phyloP scores from a whole-genome alignment of 2,329 filamentous ascomycete genomes.

The Ciborinia camelliae region DNA sequence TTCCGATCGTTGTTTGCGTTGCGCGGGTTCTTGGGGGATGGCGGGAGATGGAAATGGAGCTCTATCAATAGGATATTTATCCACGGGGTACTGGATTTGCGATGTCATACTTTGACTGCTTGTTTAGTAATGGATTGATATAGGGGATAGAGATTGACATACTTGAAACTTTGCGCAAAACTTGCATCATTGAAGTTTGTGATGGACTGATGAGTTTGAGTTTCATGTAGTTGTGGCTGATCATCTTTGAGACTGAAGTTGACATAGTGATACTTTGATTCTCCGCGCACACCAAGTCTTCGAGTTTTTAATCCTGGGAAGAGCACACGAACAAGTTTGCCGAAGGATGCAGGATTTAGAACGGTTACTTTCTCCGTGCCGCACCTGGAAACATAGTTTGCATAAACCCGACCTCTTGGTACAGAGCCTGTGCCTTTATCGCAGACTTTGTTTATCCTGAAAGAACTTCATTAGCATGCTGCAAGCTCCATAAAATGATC shows the following conservation, averaged over 20 bases:
- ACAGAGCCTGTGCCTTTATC: conserved; percentile 78
- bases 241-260: conserved; percentile 62
- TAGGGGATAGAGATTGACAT: conserved; percentile 30
- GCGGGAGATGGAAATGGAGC: conserved; percentile 43
- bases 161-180: conserved; percentile 52
- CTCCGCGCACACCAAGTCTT: conserved; percentile 85
- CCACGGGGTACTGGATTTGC: conserved; percentile 34
- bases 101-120: conserved; percentile 33
- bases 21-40: conserved; percentile 37
- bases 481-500: conserved; percentile 1
- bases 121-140: conserved; percentile 21
- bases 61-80: conserved; percentile 37
- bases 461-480: conserved; percentile 21
- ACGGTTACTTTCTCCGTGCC: conserved; percentile 92
- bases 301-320: conserved; percentile 94
- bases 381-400: conserved; percentile 89
- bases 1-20: conserved; percentile 30
- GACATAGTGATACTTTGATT: conserved; percentile 97
- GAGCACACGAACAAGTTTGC: conserved; percentile 92
- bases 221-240: conserved; percentile 37
- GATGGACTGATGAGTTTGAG: conserved; percentile 46
- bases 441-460: conserved; percentile 71
- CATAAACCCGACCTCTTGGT: conserved; percentile 88
- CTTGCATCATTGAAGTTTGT: conserved; percentile 50
- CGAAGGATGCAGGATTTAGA: conserved; percentile 94